These are phyloP conservation scores for Bipolaris zeicola DNA, from an alignment of 2,329 filamentous ascomycete species.

Conservation along the genomic window DNA sequence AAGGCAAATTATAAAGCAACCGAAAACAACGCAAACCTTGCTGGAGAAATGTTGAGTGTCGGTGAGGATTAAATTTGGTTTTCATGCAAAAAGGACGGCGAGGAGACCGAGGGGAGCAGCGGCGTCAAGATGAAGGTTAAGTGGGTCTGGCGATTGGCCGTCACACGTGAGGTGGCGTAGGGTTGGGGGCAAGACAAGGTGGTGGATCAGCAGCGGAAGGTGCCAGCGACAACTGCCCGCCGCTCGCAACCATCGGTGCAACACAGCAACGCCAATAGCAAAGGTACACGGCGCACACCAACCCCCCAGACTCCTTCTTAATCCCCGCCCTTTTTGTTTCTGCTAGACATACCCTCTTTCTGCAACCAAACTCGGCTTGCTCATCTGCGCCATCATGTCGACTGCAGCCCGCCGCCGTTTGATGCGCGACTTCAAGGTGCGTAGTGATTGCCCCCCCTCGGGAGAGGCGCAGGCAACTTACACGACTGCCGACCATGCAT, in stretches of 20 bases:
- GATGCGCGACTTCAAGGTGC: constrained; percentile 99
- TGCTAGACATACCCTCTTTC: not conserved
- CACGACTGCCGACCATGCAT: not conserved
- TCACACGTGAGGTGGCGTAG: constrained; percentile 23
- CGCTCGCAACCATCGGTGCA: constrained; percentile 16
- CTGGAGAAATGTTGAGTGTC: not conserved
- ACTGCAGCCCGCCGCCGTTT: constrained; percentile 92
- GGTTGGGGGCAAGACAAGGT: constrained; percentile 11
- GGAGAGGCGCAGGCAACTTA: constrained; percentile 5
- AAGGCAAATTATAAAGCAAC: not conserved
- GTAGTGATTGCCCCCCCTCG: constrained; percentile 36
- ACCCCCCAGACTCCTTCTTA: not conserved
- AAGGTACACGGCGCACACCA: not conserved
- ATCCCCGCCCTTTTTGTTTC: not conserved
- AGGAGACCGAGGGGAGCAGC: not conserved
- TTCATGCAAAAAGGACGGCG: not conserved
- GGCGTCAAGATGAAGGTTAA: not conserved
- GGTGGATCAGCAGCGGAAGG: constrained; percentile 11
- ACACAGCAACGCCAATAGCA: constrained; percentile 8
- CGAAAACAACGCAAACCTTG: not conserved
- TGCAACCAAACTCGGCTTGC: not conserved
- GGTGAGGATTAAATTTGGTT: not conserved
- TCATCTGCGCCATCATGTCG: constrained; percentile 65
- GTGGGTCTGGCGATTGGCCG: constrained; percentile 1
- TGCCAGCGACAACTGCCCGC: constrained; percentile 2